Percentiles rank a stretch among this genome's conserved stretches.
Conservation (phyloP, 129 eudicot species). For the Saussurea involucrata region DNA sequence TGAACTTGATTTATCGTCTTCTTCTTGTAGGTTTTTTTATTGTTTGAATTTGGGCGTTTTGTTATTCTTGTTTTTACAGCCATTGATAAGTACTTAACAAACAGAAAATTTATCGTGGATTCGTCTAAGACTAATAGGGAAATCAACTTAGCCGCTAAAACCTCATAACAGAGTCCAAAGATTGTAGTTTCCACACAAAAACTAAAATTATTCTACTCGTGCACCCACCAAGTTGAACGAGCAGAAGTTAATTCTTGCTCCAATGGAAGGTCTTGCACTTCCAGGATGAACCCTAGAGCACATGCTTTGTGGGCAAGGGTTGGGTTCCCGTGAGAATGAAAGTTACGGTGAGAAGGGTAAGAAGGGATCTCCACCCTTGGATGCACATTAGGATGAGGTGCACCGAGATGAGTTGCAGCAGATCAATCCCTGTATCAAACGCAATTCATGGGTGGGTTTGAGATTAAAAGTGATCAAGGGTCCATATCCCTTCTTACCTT, state of each 20-base stretch:
- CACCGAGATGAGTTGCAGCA: no score
- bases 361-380: no score
- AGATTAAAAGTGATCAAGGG: no score
- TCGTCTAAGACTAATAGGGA: background rate
- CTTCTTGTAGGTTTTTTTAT: no score
- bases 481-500: no score
- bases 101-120: background rate
- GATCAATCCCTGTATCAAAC: no score
- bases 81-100: background rate
- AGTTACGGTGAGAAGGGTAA: no score
- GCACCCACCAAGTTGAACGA: conserved; percentile 86
- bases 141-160: background rate
- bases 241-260: conserved; percentile 76
- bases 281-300: conserved; percentile 93
- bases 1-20: background rate
- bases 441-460: no score
- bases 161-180: conserved; percentile 56
- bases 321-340: no score
- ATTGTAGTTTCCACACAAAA: conserved; percentile 55
- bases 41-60: background rate
- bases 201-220: conserved; percentile 77
- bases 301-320: conserved; percentile 94
- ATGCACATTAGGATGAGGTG: no score
- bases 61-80: background rate
- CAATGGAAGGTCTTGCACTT: conserved; percentile 72